These are phyloP conservation scores for Solanum sejunctum DNA, from an alignment of 257 asterid species.

Conservation along the genomic window DNA sequence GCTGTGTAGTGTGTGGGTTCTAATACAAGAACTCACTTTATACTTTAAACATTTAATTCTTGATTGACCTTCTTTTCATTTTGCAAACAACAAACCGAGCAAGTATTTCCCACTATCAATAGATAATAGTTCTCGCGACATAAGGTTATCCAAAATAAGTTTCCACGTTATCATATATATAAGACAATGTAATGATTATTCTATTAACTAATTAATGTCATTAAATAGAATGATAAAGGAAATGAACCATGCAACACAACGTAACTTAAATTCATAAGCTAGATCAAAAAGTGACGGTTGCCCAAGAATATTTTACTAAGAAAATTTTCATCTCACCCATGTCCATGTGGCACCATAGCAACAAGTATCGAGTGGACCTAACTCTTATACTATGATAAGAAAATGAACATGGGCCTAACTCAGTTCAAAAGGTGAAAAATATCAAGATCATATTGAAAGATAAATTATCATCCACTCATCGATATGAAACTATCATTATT, in stretches of 20 bases:
- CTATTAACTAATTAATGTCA: no score
- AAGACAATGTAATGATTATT: no score
- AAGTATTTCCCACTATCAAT: not conserved
- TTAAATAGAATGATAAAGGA: not conserved
- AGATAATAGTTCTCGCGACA: not conserved
- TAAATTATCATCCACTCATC: not conserved
- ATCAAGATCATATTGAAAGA: not conserved
- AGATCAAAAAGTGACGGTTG: not conserved
- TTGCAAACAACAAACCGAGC: not conserved
- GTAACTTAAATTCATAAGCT: not conserved
- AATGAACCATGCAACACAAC: not conserved
- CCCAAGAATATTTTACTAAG: not conserved
- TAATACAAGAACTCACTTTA: not conserved
- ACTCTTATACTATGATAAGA: not conserved
- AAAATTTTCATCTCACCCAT: not conserved
- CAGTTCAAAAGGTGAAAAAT: not conserved
- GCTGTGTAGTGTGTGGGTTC: no score
- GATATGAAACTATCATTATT: not conserved
- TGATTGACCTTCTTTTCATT: not conserved
- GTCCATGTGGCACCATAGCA: not conserved
- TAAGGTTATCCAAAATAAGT: not conserved
- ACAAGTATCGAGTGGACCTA: not conserved
- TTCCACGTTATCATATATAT: not conserved
- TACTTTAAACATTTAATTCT: not conserved
- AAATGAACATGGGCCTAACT: not conserved